Conservation (phyloP, 129 eudicot species). For the Centella asiatica region DNA sequence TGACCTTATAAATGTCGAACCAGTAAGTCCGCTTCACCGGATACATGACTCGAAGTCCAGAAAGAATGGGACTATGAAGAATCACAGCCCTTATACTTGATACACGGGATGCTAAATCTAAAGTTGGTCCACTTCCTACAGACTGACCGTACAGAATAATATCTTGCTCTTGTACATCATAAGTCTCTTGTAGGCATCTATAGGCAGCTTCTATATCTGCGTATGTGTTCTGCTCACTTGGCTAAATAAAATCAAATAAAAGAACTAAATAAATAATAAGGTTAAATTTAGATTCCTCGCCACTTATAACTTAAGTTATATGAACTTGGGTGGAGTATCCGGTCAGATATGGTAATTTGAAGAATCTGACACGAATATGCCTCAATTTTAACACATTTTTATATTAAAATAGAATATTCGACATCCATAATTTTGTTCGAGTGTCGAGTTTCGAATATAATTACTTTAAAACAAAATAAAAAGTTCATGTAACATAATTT, state of each 20-base stretch:
- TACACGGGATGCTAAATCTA: slow-evolving; percentile 80
- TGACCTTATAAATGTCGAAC: slow-evolving; percentile 97
- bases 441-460: too few relatives aligned
- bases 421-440: too few relatives aligned
- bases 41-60: slow-evolving; percentile 97
- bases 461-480: too few relatives aligned
- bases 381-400: too few relatives aligned
- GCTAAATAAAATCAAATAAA: slow-evolving; percentile 28
- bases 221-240: slow-evolving; percentile 91
- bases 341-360: too few relatives aligned
- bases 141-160: slow-evolving; percentile 89
- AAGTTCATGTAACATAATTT: too few relatives aligned
- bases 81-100: slow-evolving; percentile 81
- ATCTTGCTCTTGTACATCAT: slow-evolving; percentile 83
- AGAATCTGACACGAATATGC: too few relatives aligned
- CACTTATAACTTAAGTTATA: too few relatives aligned
- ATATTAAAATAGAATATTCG: too few relatives aligned
- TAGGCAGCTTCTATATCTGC: slow-evolving; percentile 96
- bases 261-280: background rate
- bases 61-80: slow-evolving; percentile 90
- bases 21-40: slow-evolving; percentile 91
- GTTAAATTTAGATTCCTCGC: slow-evolving; percentile 13
- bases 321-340: too few relatives aligned
- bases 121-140: slow-evolving; percentile 95
- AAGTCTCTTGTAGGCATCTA: slow-evolving; percentile 68